Evolutionary conservation across 768 basidiomycete species (phyloP), one percentile per base, ranked within the genome.

Genomic region (Agaricus bisporus): DNA sequence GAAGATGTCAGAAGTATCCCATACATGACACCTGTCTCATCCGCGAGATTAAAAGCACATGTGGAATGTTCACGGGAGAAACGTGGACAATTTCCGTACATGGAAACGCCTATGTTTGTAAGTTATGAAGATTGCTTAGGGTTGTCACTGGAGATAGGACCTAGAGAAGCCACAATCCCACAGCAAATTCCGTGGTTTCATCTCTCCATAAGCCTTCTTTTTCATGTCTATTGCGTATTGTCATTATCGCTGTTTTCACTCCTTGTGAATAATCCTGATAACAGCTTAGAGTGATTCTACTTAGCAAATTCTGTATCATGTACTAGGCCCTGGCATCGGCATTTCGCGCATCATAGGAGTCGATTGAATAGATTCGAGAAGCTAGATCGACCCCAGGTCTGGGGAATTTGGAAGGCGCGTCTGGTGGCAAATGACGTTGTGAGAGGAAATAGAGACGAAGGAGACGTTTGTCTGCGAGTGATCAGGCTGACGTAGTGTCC

Each of bases 41-140:
- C 32, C 20, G 20, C 42, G 37, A 22, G 44, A 20, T 26, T 42
- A 42, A 42, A 22, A 32, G 39, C 25, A 54, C 53, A 54, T 48
- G 53, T 20, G 53, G 53, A 29, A 42, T 37, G 26, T 48, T 54
- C 46, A 48, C 46, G 46, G 53, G 47, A 37, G 41, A 54, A 54
- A 54, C 53, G 53, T 54, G 53, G 53, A n/a, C 42, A 12, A 14
- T 35, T 41, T 54, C 46, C 42, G 35, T 42, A 43, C 53, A 22
- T 41, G 47, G 47, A 54, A 54, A 22, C 44, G 1, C 43, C 22
- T 20, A 11, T 29, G 26, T 14, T 35, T 18, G n/a, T 28, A 42
- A 22, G 22, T 22, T 4, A 22, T 22, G 22, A 22, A 22, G 22
- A 22, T 22, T 22, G 22, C 22, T 43, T 28, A 29, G 43, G 25